Evolutionary conservation across 257 asterid species (phyloP).

Genomic region (Salvia splendens): DNA sequence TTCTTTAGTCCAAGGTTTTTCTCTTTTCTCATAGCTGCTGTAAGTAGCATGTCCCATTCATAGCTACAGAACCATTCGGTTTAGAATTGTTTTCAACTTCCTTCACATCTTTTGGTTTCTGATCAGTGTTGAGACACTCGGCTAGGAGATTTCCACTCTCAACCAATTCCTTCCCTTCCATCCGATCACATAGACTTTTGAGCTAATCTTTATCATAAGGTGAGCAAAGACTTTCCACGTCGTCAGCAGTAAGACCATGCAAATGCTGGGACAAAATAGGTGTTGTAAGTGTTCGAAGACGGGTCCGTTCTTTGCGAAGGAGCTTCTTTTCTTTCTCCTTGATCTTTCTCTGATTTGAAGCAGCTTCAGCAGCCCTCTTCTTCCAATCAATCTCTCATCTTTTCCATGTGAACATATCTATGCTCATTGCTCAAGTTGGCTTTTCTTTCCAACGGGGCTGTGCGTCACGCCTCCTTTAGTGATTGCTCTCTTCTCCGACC

Average conservation of each 20-base stretch:
- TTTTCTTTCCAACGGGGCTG: no score
- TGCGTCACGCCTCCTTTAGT: no score
- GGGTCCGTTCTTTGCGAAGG: constrained; percentile 80
- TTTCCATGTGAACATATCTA: no score
- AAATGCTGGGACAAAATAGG: constrained; percentile 54
- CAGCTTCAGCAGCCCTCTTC: constrained; percentile 82
- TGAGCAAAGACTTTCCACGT: constrained; percentile 72
- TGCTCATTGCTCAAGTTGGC: no score
- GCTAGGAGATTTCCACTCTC: constrained; percentile 56
- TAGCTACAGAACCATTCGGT: constrained; percentile 59
- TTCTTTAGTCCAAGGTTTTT: constrained; percentile 75
- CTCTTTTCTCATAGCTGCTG: constrained; percentile 55
- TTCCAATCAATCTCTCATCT: no score
- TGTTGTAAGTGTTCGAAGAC: constrained; percentile 68
- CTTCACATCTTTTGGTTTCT: constrained; percentile 39
- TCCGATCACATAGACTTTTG: constrained; percentile 57
- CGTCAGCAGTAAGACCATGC: constrained; percentile 54
- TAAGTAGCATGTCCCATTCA: constrained; percentile 38
- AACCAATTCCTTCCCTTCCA: constrained; percentile 61
- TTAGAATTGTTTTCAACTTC: constrained; percentile 43
- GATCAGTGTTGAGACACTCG: constrained; percentile 47
- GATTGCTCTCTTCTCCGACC: no score
- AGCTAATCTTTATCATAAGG: constrained; percentile 77
- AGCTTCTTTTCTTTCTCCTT: constrained; percentile 87
- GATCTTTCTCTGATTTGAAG: constrained; percentile 66